Evolutionary conservation across 2,329 filamentous ascomycete genomes (phyloP).

Genomic region (Parastagonospora nodorum): DNA sequence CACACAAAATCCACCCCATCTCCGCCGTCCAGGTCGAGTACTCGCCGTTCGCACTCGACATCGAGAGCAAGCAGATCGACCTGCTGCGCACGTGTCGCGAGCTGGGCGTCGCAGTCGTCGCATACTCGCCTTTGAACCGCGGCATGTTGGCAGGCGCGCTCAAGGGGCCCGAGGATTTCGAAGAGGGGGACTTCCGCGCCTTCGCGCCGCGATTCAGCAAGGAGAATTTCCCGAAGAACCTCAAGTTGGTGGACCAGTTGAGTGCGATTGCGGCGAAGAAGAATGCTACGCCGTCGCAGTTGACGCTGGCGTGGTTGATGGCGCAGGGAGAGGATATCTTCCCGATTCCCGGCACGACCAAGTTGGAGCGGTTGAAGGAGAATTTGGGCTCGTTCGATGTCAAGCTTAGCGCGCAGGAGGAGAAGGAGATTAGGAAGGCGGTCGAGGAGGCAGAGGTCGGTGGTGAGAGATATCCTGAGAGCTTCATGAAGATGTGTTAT

Average conservation of each 20-base stretch:
- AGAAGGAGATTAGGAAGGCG: slow-evolving; percentile 32
- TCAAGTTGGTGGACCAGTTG: slow-evolving; percentile 41
- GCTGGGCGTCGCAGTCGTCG: slow-evolving; percentile 49
- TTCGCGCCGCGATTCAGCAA: slow-evolving; percentile 49
- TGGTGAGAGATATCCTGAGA: slow-evolving; percentile 49
- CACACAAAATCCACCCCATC: slow-evolving; percentile 54
- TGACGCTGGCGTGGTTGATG: slow-evolving; percentile 55
- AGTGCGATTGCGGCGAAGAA: slow-evolving; percentile 50
- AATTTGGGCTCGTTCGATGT: slow-evolving; percentile 36
- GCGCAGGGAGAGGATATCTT: slow-evolving; percentile 56
- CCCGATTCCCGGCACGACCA: slow-evolving; percentile 60
- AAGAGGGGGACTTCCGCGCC: slow-evolving; percentile 29
- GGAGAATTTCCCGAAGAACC: slow-evolving; percentile 48
- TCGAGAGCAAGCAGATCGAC: slow-evolving; percentile 47
- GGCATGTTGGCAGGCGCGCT: slow-evolving; percentile 37
- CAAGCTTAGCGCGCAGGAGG: slow-evolving; percentile 34
- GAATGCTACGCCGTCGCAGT: slow-evolving; percentile 60
- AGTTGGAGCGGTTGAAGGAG: slow-evolving; percentile 36
- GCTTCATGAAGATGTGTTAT: slow-evolving; percentile 39
- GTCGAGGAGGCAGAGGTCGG: slow-evolving; percentile 48
- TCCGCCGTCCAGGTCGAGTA: slow-evolving; percentile 59
- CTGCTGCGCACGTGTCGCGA: slow-evolving; percentile 51
- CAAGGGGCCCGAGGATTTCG: slow-evolving; percentile 53
- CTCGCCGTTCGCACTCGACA: slow-evolving; percentile 54
- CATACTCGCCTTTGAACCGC: slow-evolving; percentile 46